Base-by-base conservation (phyloP, 2,329 filamentous ascomycete species). In the Hypoxylon sp. region DNA sequence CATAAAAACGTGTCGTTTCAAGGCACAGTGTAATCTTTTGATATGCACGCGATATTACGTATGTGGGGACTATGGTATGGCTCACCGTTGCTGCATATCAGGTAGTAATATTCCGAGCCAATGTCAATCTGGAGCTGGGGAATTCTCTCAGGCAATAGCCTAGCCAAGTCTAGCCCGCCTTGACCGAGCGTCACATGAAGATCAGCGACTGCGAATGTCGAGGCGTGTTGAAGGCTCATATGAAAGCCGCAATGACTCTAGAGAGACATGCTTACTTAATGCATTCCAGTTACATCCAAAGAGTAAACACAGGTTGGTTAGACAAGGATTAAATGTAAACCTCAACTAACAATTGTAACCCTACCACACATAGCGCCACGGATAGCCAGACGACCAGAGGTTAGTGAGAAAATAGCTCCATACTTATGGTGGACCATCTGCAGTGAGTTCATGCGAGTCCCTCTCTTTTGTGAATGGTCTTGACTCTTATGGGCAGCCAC, bases 391-490 rank as follows among this genome's bases (percentile, higher is more conserved):
- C 17, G 10, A 11, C 38, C 17, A 3, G 11, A 43, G 38, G 7
- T 43, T 17, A 43, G n/a, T 21, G 38, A 11, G 17, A 43, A 41
- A 41, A 41, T 10, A 7, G 19, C 11, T 11, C 17, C 38, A 43
- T 43, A 43, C 38, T 43, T 43, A 19, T 19, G 11, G 38, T 43
- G 38, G 38, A 43, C 38, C 38, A 21, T 43, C 38, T 43, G 38
- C 38, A 43, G 2, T 9, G 38, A 43, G 17, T 21, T 21, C 38
- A 11, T 43, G 38, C 38, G 19, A 43, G 17, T n/a, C 34, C 14
- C 14, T 14, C 11, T 7, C n/a, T 3, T 43, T 43, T 43, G n/a
- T 43, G n/a, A 11, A 43, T 17, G 38, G 17, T n/a, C 38, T 43
- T 21, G 9, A 43, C 17, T 11, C 5, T 21, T 9, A 9, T 2